Evolutionary conservation across 2,329 filamentous ascomycete genomes (phyloP), one percentile per base, ranked within the genome.

Genomic region (Talaromyces sp.): DNA sequence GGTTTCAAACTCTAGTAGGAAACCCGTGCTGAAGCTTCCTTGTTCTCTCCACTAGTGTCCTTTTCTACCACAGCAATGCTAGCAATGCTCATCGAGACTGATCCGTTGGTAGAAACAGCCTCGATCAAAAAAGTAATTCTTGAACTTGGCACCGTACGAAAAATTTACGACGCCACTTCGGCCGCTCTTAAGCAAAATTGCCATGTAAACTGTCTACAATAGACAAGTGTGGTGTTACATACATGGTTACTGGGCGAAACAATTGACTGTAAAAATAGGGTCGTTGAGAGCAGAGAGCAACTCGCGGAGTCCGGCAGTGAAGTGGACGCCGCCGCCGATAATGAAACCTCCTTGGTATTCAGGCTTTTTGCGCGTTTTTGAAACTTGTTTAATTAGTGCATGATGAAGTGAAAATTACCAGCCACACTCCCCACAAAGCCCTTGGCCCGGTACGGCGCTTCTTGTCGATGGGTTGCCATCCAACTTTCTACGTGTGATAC

Each of bases 271-370:
- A 12, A 74, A 72, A 29, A 83, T 75, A 9, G 79, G 74, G 53
- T 81, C 71, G 21, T 32, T 32, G 12, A 46, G 24, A 19, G 38
- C 57, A 3, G 77, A 75, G 0, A 73, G 62, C 48, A 92, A 69
- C 32, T 83, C 71, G 17, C 89, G 79, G 55, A 87, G 79, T 0
- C 76, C 85, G 8, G 89, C 89, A 7, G 86, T 78, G 62, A 84
- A 87, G 72, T 92, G 90, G 27, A 92, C 88, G 50, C 90, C 89
- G 14, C 85, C 88, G 68, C 92, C 89, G 2, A 92, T 82, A 58
- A 92, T 72, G 70, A 91, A 92, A 0, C 90, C 89, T 58, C 89
- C 90, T 73, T 91, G 88, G 69, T 90, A 84, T 57, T 83, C 79
- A 1, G 89, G 89, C 59, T 76, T 81, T 71, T 87, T 88, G 58